A percentile compares a stretch with the other conserved stretches of the same genome.
These are phyloP conservation scores for Yarrowia sp. DNA, from an alignment of 805 yeast species.

Conservation along the genomic window DNA sequence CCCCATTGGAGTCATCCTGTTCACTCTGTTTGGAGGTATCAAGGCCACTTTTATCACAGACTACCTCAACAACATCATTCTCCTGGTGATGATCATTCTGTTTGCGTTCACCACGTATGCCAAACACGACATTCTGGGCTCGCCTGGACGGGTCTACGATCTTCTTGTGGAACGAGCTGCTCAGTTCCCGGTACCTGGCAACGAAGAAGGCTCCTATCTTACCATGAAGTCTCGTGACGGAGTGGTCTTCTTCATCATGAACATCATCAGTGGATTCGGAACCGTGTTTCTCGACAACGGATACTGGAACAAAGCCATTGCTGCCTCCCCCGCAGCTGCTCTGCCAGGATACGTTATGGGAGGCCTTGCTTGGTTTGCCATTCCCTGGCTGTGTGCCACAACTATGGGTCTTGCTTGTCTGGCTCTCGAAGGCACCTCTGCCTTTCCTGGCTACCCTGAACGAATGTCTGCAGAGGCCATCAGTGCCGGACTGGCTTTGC, in stretches of 20 bases:
- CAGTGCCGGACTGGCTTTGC: conserved; percentile 71
- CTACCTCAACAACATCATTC: conserved; percentile 79
- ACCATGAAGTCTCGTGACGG: conserved; percentile 87
- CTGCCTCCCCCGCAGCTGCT: conserved; percentile 82
- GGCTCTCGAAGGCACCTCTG: conserved; percentile 70
- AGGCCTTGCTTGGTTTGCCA: conserved; percentile 90
- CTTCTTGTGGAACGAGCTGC: conserved; percentile 62
- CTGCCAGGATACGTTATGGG: conserved; percentile 88
- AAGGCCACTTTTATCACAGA: conserved; percentile 84
- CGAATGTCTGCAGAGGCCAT: conserved; percentile 71
- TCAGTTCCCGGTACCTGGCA: conserved; percentile 72
- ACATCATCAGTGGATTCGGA: conserved; percentile 87
- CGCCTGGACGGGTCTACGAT: conserved; percentile 83
- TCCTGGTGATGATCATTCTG: conserved; percentile 76
- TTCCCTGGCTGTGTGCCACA: conserved; percentile 82
- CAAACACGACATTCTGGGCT: conserved; percentile 70
- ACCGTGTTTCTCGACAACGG: conserved; percentile 88
- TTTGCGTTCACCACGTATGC: conserved; percentile 83
- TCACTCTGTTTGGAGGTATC: conserved; percentile 81
- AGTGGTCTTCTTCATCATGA: conserved; percentile 85
- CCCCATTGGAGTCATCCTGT: conserved; percentile 78
- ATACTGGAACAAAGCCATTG: conserved; percentile 88
- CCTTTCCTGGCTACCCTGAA: conserved; percentile 82
- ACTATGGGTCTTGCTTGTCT: conserved; percentile 87
- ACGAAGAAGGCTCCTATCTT: conserved; percentile 83